Percentiles rank a stretch among this genome's conserved stretches.
phyloP scores from a whole-genome alignment of 306 rosid species.

The Gastrolobium villosum region DNA sequence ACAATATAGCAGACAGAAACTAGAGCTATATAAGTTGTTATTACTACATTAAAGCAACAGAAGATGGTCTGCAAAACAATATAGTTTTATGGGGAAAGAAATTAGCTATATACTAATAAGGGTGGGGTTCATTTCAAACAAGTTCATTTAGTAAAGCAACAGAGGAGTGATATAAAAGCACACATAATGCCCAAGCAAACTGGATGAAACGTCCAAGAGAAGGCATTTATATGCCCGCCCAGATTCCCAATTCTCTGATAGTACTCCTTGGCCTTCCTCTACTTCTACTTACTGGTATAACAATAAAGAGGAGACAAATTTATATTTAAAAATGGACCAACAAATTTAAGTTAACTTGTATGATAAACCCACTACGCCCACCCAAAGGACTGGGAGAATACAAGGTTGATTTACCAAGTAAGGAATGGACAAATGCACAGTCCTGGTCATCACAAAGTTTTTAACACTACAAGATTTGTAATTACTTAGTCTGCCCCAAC shows the following conservation, averaged over 20 bases:
- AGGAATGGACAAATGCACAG: not conserved
- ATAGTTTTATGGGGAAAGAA: not conserved
- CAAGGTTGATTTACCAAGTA: not conserved
- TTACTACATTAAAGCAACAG: not conserved
- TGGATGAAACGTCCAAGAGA: not conserved
- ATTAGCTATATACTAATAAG: not conserved
- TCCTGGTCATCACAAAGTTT: not conserved
- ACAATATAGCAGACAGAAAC: not conserved
- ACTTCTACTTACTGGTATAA: not conserved
- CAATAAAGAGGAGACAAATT: not conserved
- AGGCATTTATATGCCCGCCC: not conserved
- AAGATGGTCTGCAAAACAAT: not conserved
- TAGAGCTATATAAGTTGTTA: not conserved
- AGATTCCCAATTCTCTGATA: not conserved
- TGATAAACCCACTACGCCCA: not conserved
- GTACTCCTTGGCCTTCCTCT: not conserved
- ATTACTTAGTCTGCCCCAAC: slow-evolving; percentile 10
- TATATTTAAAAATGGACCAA: not conserved
- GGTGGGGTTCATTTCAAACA: slow-evolving; percentile 18
- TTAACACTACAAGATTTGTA: not conserved
- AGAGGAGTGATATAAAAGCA: not conserved
- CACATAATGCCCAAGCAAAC: slow-evolving; percentile 2
- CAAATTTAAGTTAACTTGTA: not conserved
- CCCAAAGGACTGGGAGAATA: slow-evolving; percentile 20
- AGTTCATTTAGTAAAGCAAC: slow-evolving; percentile 9